Base-by-base conservation (phyloP, 306 rosid genomes). In the Notholithocarpus densiflorus region DNA sequence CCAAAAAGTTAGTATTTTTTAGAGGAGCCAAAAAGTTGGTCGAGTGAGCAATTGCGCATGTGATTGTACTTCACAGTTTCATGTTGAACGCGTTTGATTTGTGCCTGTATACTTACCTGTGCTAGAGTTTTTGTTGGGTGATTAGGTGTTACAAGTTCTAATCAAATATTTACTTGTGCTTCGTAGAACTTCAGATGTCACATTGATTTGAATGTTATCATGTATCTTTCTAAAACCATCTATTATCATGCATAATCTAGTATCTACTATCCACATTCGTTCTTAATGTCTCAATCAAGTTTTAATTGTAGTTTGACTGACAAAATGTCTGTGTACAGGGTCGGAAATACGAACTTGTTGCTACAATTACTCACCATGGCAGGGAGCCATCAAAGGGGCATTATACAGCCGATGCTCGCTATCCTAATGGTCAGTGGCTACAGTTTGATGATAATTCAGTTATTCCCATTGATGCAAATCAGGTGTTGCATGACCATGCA, bases 301-400 rank as follows among this genome's bases (percentile, higher is more conserved):
- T 12, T 61, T 26, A 61, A 61, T 24, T 27, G 18, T 24, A 61
- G 32, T 61, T 12, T 27, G 9, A 27, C 68, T 61, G 68, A 31
- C 68, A 61, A 26, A 61, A 73, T n/a, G 55, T 21, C 56, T 61
- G 32, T 81, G 19, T 83, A 64, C 79, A 95, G 99, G 91, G 99
- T 57, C 93, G 98, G 64, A 95, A 77, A 83, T 95, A 91, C 55
- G 91, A 93, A 83, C 97, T 95, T 53, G 97, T 93, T 76, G 91
- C 97, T 57, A 95, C 99, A 76, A 87, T 95, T 71, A 93, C 98
- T 83, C 99, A 95, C 87, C 98, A 93, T 66, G 99, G 99, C 57
- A 79, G 90, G 84, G 99, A 93, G 75, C 90, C 98, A 37, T 95
- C 97, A 20, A 93, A 95, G 85, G 99, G 99, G 32, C 98, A 93